These are phyloP conservation scores for Scleroderma bovista DNA, from an alignment of 768 basidiomycete genomes.

Conservation along the genomic window DNA sequence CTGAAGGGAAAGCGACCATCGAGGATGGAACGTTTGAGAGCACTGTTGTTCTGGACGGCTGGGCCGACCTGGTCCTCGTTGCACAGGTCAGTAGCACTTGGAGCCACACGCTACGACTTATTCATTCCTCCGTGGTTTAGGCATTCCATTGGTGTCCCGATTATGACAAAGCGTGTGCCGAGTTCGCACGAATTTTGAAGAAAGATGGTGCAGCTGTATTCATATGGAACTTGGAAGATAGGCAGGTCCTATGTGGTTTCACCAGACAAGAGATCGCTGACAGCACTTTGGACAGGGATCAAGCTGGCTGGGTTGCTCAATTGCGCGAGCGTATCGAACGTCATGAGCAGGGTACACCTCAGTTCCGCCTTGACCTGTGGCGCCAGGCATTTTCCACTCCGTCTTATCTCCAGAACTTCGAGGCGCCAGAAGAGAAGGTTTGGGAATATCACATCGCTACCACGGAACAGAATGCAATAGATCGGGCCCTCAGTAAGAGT, in stretches of 20 bases:
- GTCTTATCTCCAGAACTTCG: slow-evolving; percentile 56
- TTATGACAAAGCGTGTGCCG: slow-evolving; percentile 61
- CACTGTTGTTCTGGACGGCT: slow-evolving; percentile 50
- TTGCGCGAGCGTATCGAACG: slow-evolving; percentile 64
- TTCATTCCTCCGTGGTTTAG: slow-evolving; percentile 31
- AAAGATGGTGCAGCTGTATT: slow-evolving; percentile 65
- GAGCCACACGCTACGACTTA: background rate
- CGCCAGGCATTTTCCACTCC: slow-evolving; percentile 58
- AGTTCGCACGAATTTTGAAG: slow-evolving; percentile 78
- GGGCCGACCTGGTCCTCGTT: slow-evolving; percentile 75
- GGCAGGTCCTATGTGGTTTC: slow-evolving; percentile 33
- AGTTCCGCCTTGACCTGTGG: slow-evolving; percentile 78
- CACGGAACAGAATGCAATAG: slow-evolving; percentile 50
- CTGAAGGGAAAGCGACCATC: slow-evolving; percentile 47
- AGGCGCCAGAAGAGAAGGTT: slow-evolving; percentile 48
- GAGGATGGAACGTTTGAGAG: slow-evolving; percentile 67
- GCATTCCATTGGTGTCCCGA: slow-evolving; percentile 95
- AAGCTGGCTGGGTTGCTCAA: slow-evolving; percentile 68
- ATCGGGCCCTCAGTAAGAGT: slow-evolving; percentile 78
- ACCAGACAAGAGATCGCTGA: slow-evolving; percentile 7
- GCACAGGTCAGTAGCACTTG: slow-evolving; percentile 51
- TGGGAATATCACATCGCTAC: slow-evolving; percentile 50
- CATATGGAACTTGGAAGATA: slow-evolving; percentile 91
- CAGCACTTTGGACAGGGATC: slow-evolving; percentile 59
- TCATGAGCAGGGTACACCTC: slow-evolving; percentile 71